Evolutionary conservation across 768 basidiomycete genomes (phyloP), one percentile per base, ranked within the genome.

Genomic region (Boletellus ananiceps): DNA sequence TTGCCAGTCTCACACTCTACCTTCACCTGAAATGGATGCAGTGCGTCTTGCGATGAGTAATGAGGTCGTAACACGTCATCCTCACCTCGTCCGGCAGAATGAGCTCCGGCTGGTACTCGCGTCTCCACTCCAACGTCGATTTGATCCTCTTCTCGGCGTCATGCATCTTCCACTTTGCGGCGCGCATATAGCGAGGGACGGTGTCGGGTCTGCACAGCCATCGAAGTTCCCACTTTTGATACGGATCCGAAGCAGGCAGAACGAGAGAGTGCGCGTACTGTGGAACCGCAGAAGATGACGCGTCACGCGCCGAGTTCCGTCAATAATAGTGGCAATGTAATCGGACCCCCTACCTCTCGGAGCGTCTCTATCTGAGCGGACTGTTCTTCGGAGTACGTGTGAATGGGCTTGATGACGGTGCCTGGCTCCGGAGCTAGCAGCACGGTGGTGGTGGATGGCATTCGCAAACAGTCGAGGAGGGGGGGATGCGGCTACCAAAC

Each of bases 1-100:
- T 94, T 94, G 14, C 90, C 91, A 0, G 87, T 88, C 68, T 88
- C 81, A 44, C 83, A 81, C 65, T 93, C 91, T 31, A 86, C 77
- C 57, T 79, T 81, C 55, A 88, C 82, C 73, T 74, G 40, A n/a
- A 52, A 46, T 11, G 29, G 18, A 31, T 5, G 47, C 32, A 19
- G 29, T 25, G 23, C 35, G 33, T 33, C 19, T 15, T 38, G 32
- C 39, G 44, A 31, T 42, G 41, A 47, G 32, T 21, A 58, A 48
- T 6, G 25, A 35, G 12, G 21, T 18, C 18, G 40, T 21, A 14
- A 44, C 44, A 14, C 21, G 33, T 46, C 49, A 44, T 12, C 4
- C 18, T 59, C 44, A 80, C 79, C 57, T 93, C 90, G 37, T 84
- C 86, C 4, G 89, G 89, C 4, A 76, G 73, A 50, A 93, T 92